Percentiles rank a stretch among this genome's conserved stretches.
phyloP scores from a whole-genome alignment of 371 early-diverging fungal species.

The Rhizopus arrhizus region DNA sequence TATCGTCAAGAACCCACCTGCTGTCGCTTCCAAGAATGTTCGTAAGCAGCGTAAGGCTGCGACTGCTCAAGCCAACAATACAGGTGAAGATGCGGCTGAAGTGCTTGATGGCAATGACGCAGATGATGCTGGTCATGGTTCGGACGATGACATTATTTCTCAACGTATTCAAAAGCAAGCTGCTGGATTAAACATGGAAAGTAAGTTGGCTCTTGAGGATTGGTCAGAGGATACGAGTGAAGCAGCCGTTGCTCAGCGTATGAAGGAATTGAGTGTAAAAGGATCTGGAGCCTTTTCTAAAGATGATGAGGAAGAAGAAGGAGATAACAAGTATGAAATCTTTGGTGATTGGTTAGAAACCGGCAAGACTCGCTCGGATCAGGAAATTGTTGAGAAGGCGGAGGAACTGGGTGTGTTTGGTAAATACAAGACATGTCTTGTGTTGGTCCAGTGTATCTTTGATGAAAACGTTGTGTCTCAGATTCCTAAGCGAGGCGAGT shows the following conservation, averaged over 20 bases:
- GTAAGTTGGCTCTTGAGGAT: constrained; percentile 76
- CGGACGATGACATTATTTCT: constrained; percentile 74
- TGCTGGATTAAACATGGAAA: constrained; percentile 60
- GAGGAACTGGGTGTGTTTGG: constrained; percentile 74
- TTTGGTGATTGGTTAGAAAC: constrained; percentile 72
- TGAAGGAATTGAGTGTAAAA: constrained; percentile 68
- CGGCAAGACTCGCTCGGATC: constrained; percentile 56
- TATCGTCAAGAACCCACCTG: constrained; percentile 94
- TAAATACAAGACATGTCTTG: constrained; percentile 76
- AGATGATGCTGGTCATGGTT: constrained; percentile 43
- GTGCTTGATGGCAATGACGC: constrained; percentile 24
- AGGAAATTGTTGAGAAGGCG: constrained; percentile 79
- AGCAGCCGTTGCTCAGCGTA: constrained; percentile 78
- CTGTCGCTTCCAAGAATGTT: constrained; percentile 57
- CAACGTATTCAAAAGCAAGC: constrained; percentile 75
- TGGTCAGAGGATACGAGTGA: constrained; percentile 84
- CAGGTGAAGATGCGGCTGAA: constrained; percentile 43
- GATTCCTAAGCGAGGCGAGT: constrained; percentile 63
- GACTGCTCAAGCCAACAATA: constrained; percentile 50
- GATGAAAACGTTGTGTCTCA: constrained; percentile 64
- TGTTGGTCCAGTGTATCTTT: constrained; percentile 76
- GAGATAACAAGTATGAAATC: constrained; percentile 68
- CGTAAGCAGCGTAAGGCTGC: constrained; percentile 74
- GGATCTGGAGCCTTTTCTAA: constrained; percentile 53
- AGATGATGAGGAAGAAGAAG: constrained; percentile 70